Conservation (phyloP, 805 yeast species). For the Yarrowia bubula region DNA sequence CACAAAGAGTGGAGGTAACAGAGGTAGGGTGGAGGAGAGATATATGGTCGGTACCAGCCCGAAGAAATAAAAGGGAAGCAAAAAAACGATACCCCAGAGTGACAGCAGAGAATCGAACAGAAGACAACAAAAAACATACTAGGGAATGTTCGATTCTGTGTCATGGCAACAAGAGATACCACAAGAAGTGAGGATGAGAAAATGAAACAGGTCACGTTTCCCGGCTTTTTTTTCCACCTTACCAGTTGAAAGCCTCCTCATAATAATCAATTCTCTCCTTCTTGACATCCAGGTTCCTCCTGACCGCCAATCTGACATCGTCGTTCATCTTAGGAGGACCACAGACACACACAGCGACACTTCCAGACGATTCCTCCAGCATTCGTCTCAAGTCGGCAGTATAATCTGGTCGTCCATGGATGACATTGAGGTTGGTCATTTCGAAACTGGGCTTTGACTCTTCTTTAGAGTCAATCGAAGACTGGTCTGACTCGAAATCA, state of each 20-base stretch:
- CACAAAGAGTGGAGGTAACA: too few relatives aligned
- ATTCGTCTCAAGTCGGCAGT: background rate
- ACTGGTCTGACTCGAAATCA: background rate
- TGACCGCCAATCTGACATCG: constrained; percentile 50
- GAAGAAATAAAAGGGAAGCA: too few relatives aligned
- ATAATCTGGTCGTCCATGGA: background rate
- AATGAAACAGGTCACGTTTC: background rate
- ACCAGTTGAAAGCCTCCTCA: constrained; percentile 74
- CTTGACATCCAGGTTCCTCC: constrained; percentile 43
- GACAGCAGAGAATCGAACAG: too few relatives aligned
- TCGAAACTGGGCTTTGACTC: background rate
- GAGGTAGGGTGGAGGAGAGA: too few relatives aligned
- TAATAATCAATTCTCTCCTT: constrained; percentile 56
- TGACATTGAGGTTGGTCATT: background rate
- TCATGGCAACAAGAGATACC: too few relatives aligned
- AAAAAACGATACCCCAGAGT: too few relatives aligned
- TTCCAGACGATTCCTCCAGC: background rate
- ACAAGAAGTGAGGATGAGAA: too few relatives aligned
- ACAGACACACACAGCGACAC: constrained; percentile 13
- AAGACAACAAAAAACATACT: too few relatives aligned
- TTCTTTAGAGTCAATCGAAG: constrained; percentile 4
- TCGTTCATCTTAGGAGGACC: constrained; percentile 51
- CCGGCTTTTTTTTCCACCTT: background rate
- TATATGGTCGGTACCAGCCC: too few relatives aligned
- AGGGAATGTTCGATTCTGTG: too few relatives aligned